Conservation (phyloP, 306 rosid genomes). For the Corylus avellana region DNA sequence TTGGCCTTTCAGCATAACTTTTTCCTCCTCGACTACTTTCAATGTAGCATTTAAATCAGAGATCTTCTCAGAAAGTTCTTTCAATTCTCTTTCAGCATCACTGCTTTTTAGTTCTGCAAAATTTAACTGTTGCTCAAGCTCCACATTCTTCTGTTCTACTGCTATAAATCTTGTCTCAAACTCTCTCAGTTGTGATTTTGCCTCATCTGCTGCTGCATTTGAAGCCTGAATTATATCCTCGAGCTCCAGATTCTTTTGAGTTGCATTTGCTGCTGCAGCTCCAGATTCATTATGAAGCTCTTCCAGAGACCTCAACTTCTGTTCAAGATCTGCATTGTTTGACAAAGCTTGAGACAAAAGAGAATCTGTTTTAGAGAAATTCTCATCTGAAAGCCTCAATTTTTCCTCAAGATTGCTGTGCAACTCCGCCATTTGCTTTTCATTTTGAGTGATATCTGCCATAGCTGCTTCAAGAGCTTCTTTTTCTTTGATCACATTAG, state of each 20-base stretch:
- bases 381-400: slow-evolving; percentile 62
- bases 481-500: slow-evolving; percentile 47
- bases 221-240: slow-evolving; percentile 59
- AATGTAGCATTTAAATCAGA: slow-evolving; percentile 55
- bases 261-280: slow-evolving; percentile 57
- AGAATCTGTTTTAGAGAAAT: slow-evolving; percentile 57
- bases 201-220: slow-evolving; percentile 64
- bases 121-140: slow-evolving; percentile 79
- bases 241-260: slow-evolving; percentile 71
- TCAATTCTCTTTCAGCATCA: slow-evolving; percentile 63
- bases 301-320: slow-evolving; percentile 73
- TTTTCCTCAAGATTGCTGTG: slow-evolving; percentile 63
- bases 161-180: slow-evolving; percentile 58
- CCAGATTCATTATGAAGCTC: slow-evolving; percentile 67
- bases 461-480: slow-evolving; percentile 52
- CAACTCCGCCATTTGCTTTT: slow-evolving; percentile 50
- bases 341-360: slow-evolving; percentile 74
- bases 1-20: slow-evolving; percentile 47
- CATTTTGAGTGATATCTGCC: slow-evolving; percentile 48
- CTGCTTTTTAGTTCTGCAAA: slow-evolving; percentile 52
- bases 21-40: slow-evolving; percentile 59
- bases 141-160: slow-evolving; percentile 65
- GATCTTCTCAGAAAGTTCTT: slow-evolving; percentile 60
- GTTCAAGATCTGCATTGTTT: slow-evolving; percentile 72
- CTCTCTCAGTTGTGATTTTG: slow-evolving; percentile 67